Percentiles rank a stretch among this genome's conserved stretches.
phyloP scores from a whole-genome alignment of 2,329 filamentous ascomycete species.

The Claviceps citrina region DNA sequence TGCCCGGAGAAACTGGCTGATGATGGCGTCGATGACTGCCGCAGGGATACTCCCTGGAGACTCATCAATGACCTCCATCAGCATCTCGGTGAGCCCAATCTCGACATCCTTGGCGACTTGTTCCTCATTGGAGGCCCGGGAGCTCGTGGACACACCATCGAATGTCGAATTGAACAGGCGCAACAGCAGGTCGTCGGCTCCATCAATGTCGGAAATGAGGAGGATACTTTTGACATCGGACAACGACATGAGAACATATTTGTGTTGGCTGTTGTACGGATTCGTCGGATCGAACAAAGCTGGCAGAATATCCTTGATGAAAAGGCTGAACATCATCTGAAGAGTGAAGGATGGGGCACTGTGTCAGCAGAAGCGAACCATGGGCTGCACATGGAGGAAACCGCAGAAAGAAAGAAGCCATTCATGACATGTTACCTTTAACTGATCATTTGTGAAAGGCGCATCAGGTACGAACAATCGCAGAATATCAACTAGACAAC shows the following conservation, averaged over 20 bases:
- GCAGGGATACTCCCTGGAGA: conserved; percentile 54
- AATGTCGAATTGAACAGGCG: conserved; percentile 80
- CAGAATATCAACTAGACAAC: conserved; percentile 85
- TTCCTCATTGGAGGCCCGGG: conserved; percentile 60
- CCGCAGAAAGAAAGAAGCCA: conserved; percentile 10
- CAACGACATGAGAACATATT: conserved; percentile 77
- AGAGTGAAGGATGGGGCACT: neutral
- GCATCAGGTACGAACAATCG: conserved; percentile 87
- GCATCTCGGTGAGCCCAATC: conserved; percentile 74
- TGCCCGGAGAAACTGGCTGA: conserved; percentile 87
- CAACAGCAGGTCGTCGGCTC: conserved; percentile 62
- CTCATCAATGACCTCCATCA: conserved; percentile 79
- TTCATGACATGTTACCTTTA: conserved; percentile 50
- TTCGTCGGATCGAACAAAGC: conserved; percentile 73
- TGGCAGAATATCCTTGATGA: conserved; percentile 70
- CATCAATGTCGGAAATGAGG: conserved; percentile 74
- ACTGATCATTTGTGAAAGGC: conserved; percentile 75
- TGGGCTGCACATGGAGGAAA: neutral
- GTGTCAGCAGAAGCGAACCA: conserved; percentile 6
- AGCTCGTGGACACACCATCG: conserved; percentile 71
- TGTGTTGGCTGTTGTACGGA: conserved; percentile 83
- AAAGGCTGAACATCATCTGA: conserved; percentile 84
- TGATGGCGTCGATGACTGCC: conserved; percentile 78
- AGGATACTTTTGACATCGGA: conserved; percentile 91
- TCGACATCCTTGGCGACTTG: conserved; percentile 86